Evolutionary conservation across 306 rosid species (phyloP).

Genomic region (Pyrus communis): DNA sequence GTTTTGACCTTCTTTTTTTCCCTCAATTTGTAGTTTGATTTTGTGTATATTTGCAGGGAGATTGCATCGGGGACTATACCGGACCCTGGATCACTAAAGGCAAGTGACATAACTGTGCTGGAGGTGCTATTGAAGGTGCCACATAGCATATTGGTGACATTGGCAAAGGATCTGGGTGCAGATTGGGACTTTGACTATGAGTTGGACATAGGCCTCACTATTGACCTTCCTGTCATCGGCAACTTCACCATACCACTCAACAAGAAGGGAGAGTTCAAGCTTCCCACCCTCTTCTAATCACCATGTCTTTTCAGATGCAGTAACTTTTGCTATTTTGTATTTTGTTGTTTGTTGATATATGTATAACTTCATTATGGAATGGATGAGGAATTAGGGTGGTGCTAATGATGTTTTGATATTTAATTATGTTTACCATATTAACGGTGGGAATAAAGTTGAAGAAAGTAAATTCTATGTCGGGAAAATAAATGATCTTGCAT

Average conservation of each 20-base stretch:
- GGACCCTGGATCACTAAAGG: slow-evolving; percentile 77
- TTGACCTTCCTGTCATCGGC: slow-evolving; percentile 75
- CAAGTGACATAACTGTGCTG: slow-evolving; percentile 37
- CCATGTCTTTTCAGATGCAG: not conserved
- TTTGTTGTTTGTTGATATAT: not conserved
- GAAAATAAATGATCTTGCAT: no score
- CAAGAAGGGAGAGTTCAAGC: slow-evolving; percentile 71
- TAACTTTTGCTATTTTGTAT: not conserved
- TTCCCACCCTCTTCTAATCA: slow-evolving; percentile 43
- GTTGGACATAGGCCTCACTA: slow-evolving; percentile 43
- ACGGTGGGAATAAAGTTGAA: no score
- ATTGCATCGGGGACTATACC: slow-evolving; percentile 65
- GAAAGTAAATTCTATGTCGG: no score
- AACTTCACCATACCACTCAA: slow-evolving; percentile 67
- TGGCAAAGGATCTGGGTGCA: slow-evolving; percentile 60
- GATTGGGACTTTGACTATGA: slow-evolving; percentile 91
- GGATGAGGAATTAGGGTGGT: not conserved
- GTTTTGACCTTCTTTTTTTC: not conserved
- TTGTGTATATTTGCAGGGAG: slow-evolving; percentile 26
- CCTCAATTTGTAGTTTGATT: not conserved
- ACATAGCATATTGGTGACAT: slow-evolving; percentile 48
- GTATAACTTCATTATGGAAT: not conserved
- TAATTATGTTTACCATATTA: no score
- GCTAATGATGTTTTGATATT: not conserved
- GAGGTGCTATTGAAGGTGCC: slow-evolving; percentile 69